These are phyloP conservation scores for Pythium vanterpoolii DNA, from an alignment of 352 stramenopile species.

Conservation along the genomic window DNA sequence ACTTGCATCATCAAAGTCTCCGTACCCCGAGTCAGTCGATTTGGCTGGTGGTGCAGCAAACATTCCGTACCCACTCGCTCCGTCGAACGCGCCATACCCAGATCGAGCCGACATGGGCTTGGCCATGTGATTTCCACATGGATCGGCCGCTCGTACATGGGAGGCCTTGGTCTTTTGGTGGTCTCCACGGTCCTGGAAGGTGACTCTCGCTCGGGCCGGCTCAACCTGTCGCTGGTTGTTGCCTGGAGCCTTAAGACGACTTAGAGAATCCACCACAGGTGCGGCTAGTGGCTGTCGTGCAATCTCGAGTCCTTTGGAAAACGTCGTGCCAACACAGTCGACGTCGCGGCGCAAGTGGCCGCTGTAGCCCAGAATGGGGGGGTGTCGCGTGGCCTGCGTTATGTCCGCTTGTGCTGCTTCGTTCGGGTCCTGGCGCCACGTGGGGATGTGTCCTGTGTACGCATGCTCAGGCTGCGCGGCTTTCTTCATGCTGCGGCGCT, in stretches of 20 bases:
- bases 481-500: slow-evolving; percentile 69
- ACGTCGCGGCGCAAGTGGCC: slow-evolving; percentile 54
- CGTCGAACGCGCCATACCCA: slow-evolving; percentile 26
- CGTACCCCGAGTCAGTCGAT: slow-evolving; percentile 25
- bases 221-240: not conserved
- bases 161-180: not conserved
- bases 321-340: slow-evolving; percentile 67
- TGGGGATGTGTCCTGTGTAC: slow-evolving; percentile 52
- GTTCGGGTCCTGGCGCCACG: slow-evolving; percentile 18
- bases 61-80: slow-evolving; percentile 21
- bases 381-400: slow-evolving; percentile 20
- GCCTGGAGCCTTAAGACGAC: not conserved
- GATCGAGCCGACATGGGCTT: slow-evolving; percentile 14
- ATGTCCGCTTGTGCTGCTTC: slow-evolving; percentile 17
- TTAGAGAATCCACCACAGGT: not conserved
- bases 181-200: not conserved
- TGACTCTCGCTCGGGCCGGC: slow-evolving; percentile 1
- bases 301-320: slow-evolving; percentile 50
- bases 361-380: slow-evolving; percentile 59
- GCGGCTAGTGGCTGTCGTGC: slow-evolving; percentile 15
- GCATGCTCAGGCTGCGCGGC: slow-evolving; percentile 58
- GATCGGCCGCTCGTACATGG: not conserved
- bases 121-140: no score
- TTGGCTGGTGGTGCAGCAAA: slow-evolving; percentile 11
- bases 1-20: slow-evolving; percentile 30